phyloP scores from a whole-genome alignment of 192 early-diverging fungal genomes.

The Coemansia sp. region DNA sequence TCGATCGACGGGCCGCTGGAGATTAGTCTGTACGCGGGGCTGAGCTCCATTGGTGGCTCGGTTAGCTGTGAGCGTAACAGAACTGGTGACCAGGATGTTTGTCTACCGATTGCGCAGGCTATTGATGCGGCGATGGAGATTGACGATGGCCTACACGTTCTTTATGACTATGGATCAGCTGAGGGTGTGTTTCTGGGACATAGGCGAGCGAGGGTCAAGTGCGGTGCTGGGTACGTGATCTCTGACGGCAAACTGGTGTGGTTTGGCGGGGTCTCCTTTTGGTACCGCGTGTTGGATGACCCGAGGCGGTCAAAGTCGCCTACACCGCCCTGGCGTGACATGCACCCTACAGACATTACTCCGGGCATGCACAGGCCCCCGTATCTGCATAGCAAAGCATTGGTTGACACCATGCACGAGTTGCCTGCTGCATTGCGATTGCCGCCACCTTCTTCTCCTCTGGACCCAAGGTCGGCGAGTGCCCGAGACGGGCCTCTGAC shows the following conservation, averaged over 20 bases:
- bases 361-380: not conserved
- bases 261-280: constrained; percentile 23
- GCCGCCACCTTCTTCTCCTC: not conserved
- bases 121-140: constrained; percentile 21
- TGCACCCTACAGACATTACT: not conserved
- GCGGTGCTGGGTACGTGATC: constrained; percentile 20
- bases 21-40: constrained; percentile 6
- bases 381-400: not conserved
- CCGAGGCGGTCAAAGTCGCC: constrained; percentile 19
- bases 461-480: not conserved
- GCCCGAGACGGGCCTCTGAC: not conserved
- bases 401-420: not conserved
- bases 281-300: constrained; percentile 27
- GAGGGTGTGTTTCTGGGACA: constrained; percentile 24
- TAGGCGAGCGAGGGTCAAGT: constrained; percentile 6
- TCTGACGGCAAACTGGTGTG: constrained; percentile 39
- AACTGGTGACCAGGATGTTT: not conserved
- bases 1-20: constrained; percentile 5
- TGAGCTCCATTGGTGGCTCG: constrained; percentile 2
- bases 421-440: not conserved
- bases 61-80: not conserved
- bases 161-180: constrained; percentile 8
- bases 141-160: constrained; percentile 14
- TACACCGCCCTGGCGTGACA: constrained; percentile 36
- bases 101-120: not conserved